phyloP scores from a whole-genome alignment of 2,329 filamentous ascomycete species.

The Botryotinia convoluta region DNA sequence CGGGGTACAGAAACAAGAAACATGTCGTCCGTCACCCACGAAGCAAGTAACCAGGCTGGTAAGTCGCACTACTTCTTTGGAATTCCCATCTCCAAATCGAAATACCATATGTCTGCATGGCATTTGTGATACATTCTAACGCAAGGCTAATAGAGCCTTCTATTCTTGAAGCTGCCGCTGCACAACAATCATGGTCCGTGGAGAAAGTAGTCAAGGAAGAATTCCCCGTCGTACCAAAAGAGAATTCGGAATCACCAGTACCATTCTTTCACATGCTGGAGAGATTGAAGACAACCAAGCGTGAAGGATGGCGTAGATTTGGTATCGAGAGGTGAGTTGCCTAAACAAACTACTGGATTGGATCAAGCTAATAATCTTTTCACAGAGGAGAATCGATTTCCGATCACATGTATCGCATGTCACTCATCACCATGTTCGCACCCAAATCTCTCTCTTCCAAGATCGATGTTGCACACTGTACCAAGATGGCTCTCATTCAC shows the following conservation, averaged over 20 bases:
- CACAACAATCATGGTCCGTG: conserved; percentile 48
- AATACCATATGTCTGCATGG: not conserved
- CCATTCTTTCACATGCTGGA: conserved; percentile 94
- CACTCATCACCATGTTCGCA: conserved; percentile 88
- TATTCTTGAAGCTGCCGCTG: not conserved
- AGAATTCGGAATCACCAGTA: conserved; percentile 68
- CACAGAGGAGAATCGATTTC: conserved; percentile 80
- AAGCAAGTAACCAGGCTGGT: conserved; percentile 1
- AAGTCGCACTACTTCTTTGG: not conserved
- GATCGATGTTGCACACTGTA: conserved; percentile 79
- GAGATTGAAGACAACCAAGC: conserved; percentile 91
- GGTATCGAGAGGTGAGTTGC: conserved; percentile 58
- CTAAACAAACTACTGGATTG: not conserved
- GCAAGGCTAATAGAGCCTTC: conserved; percentile 3
- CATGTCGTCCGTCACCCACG: not conserved
- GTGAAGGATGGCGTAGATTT: conserved; percentile 93
- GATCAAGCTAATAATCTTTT: not conserved
- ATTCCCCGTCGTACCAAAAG: conserved; percentile 57
- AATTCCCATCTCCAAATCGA: not conserved
- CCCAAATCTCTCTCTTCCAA: conserved; percentile 68
- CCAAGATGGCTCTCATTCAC: conserved; percentile 92
- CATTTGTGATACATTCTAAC: not conserved
- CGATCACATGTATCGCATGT: conserved; percentile 99
- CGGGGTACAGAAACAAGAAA: conserved; percentile 9
- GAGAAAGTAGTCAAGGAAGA: conserved; percentile 60